phyloP scores from a whole-genome alignment of 208 protist species.

The Tritrichomonas musculus region DNA sequence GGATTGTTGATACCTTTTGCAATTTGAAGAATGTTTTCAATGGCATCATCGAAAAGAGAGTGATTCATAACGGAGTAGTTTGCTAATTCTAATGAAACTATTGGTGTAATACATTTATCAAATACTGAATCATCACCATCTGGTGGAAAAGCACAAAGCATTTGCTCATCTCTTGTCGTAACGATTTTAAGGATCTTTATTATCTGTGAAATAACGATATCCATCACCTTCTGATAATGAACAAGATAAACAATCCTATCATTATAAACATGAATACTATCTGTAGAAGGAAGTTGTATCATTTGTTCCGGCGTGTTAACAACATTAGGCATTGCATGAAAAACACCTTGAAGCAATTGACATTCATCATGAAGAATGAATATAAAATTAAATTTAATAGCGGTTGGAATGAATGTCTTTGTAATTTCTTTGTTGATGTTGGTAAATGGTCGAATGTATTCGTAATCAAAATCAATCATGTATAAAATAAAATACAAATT shows the following conservation, averaged over 20 bases:
- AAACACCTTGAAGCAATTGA: conserved; percentile 79
- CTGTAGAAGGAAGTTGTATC: conserved; percentile 82
- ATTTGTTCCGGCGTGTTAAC: conserved; percentile 68
- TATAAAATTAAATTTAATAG: conserved; percentile 96
- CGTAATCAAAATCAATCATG: no score
- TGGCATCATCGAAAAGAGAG: conserved; percentile 90
- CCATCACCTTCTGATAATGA: conserved; percentile 46
- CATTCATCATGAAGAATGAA: conserved; percentile 96
- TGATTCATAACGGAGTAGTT: conserved; percentile 83
- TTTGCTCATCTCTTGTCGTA: not conserved
- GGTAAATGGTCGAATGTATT: no score
- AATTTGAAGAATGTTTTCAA: conserved; percentile 90
- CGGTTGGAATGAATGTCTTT: conserved; percentile 83
- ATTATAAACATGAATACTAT: conserved; percentile 86
- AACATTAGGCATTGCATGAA: conserved; percentile 44
- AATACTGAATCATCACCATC: not conserved
- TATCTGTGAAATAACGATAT: not conserved
- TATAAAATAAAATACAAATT: no score
- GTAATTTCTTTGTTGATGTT: no score
- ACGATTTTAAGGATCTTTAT: not conserved
- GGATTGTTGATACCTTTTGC: conserved; percentile 82
- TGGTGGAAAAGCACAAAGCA: not conserved
- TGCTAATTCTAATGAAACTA: conserved; percentile 45
- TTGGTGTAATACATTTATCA: not conserved
- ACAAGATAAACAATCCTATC: conserved; percentile 65